Evolutionary conservation across 495 filamentous ascomycete genomes (phyloP).

Genomic region (Daldinia vernicosa): DNA sequence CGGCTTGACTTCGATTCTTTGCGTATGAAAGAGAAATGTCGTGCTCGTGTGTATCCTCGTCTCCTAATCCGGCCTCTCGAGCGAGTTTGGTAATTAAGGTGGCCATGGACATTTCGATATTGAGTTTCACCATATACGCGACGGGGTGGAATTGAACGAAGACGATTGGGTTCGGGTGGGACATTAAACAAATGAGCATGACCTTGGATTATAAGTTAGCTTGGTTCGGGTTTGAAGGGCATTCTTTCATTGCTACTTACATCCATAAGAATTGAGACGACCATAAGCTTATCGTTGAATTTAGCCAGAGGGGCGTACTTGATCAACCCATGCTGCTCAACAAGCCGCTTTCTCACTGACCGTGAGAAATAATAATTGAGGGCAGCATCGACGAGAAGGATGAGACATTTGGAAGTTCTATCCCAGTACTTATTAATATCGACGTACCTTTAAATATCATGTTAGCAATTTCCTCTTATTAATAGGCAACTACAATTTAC

Average conservation of each 20-base stretch:
- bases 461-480: neutral
- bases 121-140: conserved; percentile 63
- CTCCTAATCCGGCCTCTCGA: conserved; percentile 1
- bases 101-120: conserved; percentile 64
- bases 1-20: conserved; percentile 11
- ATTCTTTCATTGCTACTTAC: conserved; percentile 39
- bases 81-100: conserved; percentile 51
- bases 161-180: conserved; percentile 40
- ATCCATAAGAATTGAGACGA: conserved; percentile 57
- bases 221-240: neutral
- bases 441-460: conserved; percentile 44
- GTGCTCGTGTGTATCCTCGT: neutral
- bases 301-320: conserved; percentile 56
- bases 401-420: conserved; percentile 53
- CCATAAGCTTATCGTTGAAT: conserved; percentile 58
- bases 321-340: conserved; percentile 53
- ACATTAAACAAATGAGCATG: conserved; percentile 50
- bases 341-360: conserved; percentile 52
- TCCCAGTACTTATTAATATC: conserved; percentile 58
- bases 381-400: conserved; percentile 53
- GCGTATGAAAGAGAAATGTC: conserved; percentile 9
- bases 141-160: conserved; percentile 57
- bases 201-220: conserved; percentile 22
- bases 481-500: neutral
- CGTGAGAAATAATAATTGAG: conserved; percentile 58